Conservation (phyloP, 2,329 filamentous ascomycete species). For the Colletotrichum spaethianum region DNA sequence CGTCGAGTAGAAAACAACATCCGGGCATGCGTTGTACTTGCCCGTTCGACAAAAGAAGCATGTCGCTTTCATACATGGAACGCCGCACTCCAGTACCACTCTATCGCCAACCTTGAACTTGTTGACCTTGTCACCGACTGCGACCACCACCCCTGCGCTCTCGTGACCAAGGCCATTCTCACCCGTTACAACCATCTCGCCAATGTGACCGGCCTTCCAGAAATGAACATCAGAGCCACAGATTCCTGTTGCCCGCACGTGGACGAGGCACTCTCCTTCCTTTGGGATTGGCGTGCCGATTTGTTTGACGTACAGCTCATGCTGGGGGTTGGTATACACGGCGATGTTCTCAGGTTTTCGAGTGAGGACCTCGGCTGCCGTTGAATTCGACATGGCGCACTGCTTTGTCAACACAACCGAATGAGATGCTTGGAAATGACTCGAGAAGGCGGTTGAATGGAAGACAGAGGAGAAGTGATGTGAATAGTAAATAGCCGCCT, state of each 20-base stretch:
- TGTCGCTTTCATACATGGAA: constrained; percentile 49
- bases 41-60: constrained; percentile 55
- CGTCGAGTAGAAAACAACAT: constrained; percentile 57
- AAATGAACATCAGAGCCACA: constrained; percentile 66
- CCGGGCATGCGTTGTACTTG: constrained; percentile 56
- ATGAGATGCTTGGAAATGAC: not conserved
- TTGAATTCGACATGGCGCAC: constrained; percentile 9
- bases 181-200: constrained; percentile 49
- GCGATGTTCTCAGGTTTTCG: constrained; percentile 68
- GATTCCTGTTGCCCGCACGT: constrained; percentile 78
- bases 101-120: constrained; percentile 27
- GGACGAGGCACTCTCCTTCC: constrained; percentile 61
- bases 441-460: not conserved
- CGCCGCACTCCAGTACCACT: constrained; percentile 45
- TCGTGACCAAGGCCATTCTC: constrained; percentile 36
- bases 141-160: constrained; percentile 30
- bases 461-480: not conserved
- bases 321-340: constrained; percentile 77
- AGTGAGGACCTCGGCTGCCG: constrained; percentile 13
- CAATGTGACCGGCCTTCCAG: constrained; percentile 55
- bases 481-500: not conserved
- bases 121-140: constrained; percentile 14
- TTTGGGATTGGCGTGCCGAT: constrained; percentile 56
- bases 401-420: not conserved
- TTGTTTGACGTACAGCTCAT: constrained; percentile 76